Percentiles rank a stretch among this genome's conserved stretches.
These are phyloP conservation scores for Citrus medica DNA, from an alignment of 345 rosid species.

Conservation along the genomic window DNA sequence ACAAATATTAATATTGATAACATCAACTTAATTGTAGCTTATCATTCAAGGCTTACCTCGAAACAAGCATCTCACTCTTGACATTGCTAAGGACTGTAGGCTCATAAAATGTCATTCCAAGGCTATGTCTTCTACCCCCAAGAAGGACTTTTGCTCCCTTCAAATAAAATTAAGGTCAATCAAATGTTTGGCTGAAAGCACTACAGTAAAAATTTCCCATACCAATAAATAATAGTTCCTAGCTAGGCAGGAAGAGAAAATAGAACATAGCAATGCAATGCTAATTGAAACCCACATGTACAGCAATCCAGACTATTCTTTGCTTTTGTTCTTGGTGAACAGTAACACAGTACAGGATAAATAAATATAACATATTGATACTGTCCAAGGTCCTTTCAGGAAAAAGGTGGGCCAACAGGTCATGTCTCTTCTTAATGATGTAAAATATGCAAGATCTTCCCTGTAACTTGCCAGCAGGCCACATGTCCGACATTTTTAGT, in stretches of 20 bases:
- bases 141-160: constrained; percentile 93
- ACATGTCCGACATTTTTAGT: not conserved
- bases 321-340: not conserved
- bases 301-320: not conserved
- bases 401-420: not conserved
- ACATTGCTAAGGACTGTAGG: constrained; percentile 82
- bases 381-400: not conserved
- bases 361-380: not conserved
- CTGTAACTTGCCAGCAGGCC: not conserved
- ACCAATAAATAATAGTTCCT: not conserved
- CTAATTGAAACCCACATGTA: not conserved
- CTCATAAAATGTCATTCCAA: constrained; percentile 92
- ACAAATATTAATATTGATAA: not conserved
- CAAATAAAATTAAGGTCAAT: constrained; percentile 14
- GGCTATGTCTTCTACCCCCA: constrained; percentile 91
- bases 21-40: not conserved
- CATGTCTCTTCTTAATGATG: not conserved
- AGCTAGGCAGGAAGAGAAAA: not conserved
- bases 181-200: not conserved
- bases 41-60: constrained; percentile 48
- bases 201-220: not conserved
- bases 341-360: not conserved
- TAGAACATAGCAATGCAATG: not conserved
- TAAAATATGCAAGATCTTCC: not conserved
- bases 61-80: constrained; percentile 58